Evolutionary conservation across 202 grass and related monocot species (phyloP), one percentile per base, ranked within the genome.

Genomic region (Hordeum pubiflorum): DNA sequence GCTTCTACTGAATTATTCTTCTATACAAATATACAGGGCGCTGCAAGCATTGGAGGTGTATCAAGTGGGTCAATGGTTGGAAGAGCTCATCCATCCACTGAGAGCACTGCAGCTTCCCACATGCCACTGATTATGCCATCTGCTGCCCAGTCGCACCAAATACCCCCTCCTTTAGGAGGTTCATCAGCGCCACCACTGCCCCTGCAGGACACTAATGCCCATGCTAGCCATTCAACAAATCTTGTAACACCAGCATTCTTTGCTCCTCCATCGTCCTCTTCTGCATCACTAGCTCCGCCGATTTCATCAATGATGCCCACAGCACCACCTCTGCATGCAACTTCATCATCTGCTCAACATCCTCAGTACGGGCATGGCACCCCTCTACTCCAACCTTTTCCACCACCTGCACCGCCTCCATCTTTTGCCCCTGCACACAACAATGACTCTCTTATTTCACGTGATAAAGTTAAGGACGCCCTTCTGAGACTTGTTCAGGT

Each of bases 401-500:
- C 92, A 9, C 92, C 90, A 72, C 95, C 90, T 2, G 62, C 84
- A 10, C 95, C 92, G 9, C 84, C 95, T 77, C 41, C 86, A 41
- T 93, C 90, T 10, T 91, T 93, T 58, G 76, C 90, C 59, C 90
- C 84, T 69, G 77, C 69, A 21, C 67, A 87, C 66, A 77, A 69
- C 5, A 73, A 69, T 31, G 80, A 22, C 9, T 54, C 62, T 79
- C 10, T 89, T 83, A 93, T 98, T 88, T 91, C 90, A 0, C 91
- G 90, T 72, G 95, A 98, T 66, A 95, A 89, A 76, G 74, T 98
- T 69, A 91, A 86, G 77, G 90, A 93, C 3, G 86, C 90, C 32
- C 65, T 98, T 36, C 74, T 82, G 18, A 93, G 83, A 86, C 92
- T 95, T 82, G 88, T 95, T 79, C 95, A 95, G 88, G 95, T 98